phyloP scores from a whole-genome alignment of 148 eudicot species.

The Amaranthus palmeri region DNA sequence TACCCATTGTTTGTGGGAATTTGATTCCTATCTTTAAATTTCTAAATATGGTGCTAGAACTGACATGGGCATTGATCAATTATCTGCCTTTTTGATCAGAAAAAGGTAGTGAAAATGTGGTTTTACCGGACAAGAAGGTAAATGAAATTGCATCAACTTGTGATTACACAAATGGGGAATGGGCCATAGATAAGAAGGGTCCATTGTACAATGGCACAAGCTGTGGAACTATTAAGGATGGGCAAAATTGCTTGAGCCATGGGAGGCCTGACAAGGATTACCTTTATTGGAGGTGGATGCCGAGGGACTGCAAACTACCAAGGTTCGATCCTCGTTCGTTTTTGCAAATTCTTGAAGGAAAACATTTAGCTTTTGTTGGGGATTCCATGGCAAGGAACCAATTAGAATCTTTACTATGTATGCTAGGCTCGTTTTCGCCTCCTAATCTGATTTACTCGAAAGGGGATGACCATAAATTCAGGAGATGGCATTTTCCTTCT shows the following conservation, averaged over 20 bases:
- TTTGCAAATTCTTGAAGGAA: constrained; percentile 43
- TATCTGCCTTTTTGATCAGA: constrained; percentile 28
- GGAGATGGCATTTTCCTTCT: constrained; percentile 66
- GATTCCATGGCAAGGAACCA: constrained; percentile 95
- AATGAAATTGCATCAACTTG: constrained; percentile 31
- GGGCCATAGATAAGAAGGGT: constrained; percentile 49
- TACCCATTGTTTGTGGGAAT: not conserved
- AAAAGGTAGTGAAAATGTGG: constrained; percentile 23
- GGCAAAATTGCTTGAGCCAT: constrained; percentile 75
- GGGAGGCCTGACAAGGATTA: constrained; percentile 73
- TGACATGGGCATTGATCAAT: not conserved
- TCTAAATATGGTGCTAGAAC: not conserved
- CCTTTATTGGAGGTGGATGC: constrained; percentile 81
- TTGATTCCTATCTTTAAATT: not conserved
- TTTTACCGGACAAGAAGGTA: constrained; percentile 2
- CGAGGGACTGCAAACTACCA: constrained; percentile 51
- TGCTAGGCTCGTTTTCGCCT: constrained; percentile 51
- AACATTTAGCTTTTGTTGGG: constrained; percentile 89
- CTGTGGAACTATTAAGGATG: constrained; percentile 69
- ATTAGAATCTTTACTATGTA: constrained; percentile 74
- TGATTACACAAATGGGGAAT: constrained; percentile 69
- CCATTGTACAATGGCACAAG: constrained; percentile 73
- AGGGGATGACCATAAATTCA: constrained; percentile 71
- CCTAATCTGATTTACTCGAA: constrained; percentile 50
- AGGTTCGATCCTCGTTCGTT: constrained; percentile 71